Conservation (phyloP, 805 yeast species). For the Candida tallmaniae region DNA sequence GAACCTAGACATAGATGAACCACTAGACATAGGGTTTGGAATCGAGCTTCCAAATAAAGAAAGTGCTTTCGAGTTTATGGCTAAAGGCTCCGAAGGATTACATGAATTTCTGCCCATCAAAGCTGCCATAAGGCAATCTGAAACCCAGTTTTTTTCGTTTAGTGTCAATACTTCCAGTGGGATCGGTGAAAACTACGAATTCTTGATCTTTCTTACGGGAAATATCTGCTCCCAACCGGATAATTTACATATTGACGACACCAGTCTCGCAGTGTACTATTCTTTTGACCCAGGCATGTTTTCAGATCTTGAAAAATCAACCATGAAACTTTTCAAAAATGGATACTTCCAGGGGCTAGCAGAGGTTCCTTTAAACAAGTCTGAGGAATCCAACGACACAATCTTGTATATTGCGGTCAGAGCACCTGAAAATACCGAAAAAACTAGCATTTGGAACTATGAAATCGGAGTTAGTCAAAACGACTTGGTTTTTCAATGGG, state of each 20-base stretch:
- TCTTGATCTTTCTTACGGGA: slow-evolving; percentile 47
- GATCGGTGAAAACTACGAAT: slow-evolving; percentile 42
- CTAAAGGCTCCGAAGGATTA: slow-evolving; percentile 22
- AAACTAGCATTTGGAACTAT: slow-evolving; percentile 49
- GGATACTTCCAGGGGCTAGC: slow-evolving; percentile 40
- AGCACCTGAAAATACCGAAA: slow-evolving; percentile 37
- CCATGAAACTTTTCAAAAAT: slow-evolving; percentile 23
- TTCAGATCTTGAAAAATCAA: slow-evolving; percentile 20
- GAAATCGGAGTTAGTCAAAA: slow-evolving; percentile 63
- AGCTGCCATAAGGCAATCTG: slow-evolving; percentile 31
- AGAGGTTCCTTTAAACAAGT: slow-evolving; percentile 21
- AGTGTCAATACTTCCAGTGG: slow-evolving; percentile 42
- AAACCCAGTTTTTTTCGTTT: slow-evolving; percentile 40
- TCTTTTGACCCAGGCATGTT: slow-evolving; percentile 36
- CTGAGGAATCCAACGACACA: slow-evolving; percentile 10
- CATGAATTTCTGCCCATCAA: slow-evolving; percentile 35
- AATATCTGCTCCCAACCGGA: slow-evolving; percentile 42
- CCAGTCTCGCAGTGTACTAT: slow-evolving; percentile 33
- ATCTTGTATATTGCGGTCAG: slow-evolving; percentile 34
- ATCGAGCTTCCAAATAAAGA: slow-evolving; percentile 2
- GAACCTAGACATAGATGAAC: slow-evolving; percentile 16
- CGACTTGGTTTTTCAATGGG: slow-evolving; percentile 69
- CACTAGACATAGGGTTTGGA: slow-evolving; percentile 7
- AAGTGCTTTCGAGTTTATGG: slow-evolving; percentile 1
- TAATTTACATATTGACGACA: slow-evolving; percentile 17